Evolutionary conservation across 371 early-diverging fungal genomes (phyloP).

Genomic region (Cladochytrium tenue): DNA sequence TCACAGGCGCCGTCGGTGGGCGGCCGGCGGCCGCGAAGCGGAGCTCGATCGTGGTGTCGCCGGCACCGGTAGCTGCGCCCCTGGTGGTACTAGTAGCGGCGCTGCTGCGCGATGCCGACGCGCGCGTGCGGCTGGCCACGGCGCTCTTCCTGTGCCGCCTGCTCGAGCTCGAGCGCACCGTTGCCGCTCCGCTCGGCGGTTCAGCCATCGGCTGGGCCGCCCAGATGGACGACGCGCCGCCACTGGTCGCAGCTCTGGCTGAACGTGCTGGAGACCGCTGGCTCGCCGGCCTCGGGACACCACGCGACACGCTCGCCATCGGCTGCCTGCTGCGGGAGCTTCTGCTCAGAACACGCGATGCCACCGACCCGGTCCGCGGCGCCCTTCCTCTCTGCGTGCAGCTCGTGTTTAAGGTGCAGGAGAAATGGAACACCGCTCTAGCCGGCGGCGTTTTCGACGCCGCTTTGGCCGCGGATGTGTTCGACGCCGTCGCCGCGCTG

Average conservation of each 20-base stretch:
- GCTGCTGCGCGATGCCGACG: neutral
- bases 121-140: neutral
- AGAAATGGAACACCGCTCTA: neutral
- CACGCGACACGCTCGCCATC: neutral
- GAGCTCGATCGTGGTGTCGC: neutral
- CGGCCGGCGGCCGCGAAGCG: neutral
- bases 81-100: neutral
- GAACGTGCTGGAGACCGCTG: neutral
- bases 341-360: neutral
- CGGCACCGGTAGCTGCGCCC: neutral
- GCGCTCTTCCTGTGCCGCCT: neutral
- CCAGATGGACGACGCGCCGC: neutral
- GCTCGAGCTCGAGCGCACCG: neutral
- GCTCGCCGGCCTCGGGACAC: neutral
- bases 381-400: neutral
- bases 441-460: neutral
- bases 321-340: neutral
- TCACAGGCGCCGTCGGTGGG: neutral
- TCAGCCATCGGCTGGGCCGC: neutral
- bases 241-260: neutral
- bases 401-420: neutral
- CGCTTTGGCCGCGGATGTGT: neutral
- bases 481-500: neutral
- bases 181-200: neutral
- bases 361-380: neutral